Conservation (phyloP, 177 flowering plant species). For the Vitis hybrid region DNA sequence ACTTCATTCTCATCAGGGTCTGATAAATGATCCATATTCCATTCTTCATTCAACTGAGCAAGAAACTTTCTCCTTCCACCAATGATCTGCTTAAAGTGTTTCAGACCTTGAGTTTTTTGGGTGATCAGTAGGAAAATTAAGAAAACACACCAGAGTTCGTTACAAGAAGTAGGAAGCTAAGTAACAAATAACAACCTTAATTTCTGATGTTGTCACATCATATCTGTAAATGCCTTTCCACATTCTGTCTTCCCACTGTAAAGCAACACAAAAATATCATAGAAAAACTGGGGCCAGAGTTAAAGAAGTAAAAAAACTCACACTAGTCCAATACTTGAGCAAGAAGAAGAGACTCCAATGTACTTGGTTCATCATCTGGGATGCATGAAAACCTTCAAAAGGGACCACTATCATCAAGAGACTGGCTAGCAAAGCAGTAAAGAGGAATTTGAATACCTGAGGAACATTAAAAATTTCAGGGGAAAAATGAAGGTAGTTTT, state of each 20-base stretch:
- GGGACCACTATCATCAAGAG: constrained; percentile 10
- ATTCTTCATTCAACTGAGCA: constrained; percentile 32
- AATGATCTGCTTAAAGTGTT: constrained; percentile 22
- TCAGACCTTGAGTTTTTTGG: background rate
- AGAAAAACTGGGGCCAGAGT: background rate
- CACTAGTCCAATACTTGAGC: constrained; percentile 25
- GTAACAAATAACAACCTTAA: too few species aligned
- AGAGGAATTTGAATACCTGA: too few species aligned
- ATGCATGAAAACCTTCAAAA: constrained; percentile 9
- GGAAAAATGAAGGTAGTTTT: too few species aligned
- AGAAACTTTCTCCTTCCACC: constrained; percentile 27
- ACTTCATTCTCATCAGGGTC: constrained; percentile 3
- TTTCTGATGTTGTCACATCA: too few species aligned
- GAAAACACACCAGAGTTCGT: too few species aligned
- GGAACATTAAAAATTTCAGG: too few species aligned
- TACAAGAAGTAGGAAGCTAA: too few species aligned
- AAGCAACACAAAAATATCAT: too few species aligned
- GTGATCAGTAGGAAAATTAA: too few species aligned
- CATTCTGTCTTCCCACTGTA: too few species aligned
- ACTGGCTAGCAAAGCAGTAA: constrained; percentile 3
- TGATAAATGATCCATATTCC: constrained; percentile 8
- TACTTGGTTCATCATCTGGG: constrained; percentile 24
- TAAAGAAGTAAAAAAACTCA: background rate
- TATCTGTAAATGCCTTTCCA: too few species aligned
- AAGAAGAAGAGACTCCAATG: constrained; percentile 37